Conservation (phyloP, 441 rosid genomes). For the Pelargonium australe region DNA sequence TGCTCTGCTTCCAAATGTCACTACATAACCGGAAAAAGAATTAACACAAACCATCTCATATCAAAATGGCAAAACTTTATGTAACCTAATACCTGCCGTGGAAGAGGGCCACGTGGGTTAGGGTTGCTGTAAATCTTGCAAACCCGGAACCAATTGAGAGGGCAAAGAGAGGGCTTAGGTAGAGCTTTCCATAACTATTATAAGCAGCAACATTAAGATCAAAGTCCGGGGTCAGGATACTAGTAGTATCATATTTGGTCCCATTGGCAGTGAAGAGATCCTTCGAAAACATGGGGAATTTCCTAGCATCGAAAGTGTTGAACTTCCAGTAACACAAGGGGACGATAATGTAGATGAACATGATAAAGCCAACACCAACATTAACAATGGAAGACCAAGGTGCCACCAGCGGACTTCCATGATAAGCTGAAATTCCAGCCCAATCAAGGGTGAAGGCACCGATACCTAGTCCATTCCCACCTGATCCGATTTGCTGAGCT, state of each 20-base stretch:
- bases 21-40: slow-evolving; percentile 27
- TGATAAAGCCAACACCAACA: slow-evolving; percentile 74
- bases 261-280: slow-evolving; percentile 64
- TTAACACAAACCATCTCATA: not conserved
- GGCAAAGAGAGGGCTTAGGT: slow-evolving; percentile 69
- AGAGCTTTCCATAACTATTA: slow-evolving; percentile 50
- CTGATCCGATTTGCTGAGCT: slow-evolving; percentile 2
- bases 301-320: slow-evolving; percentile 47
- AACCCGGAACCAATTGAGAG: slow-evolving; percentile 73
- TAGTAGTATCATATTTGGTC: slow-evolving; percentile 41
- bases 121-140: slow-evolving; percentile 72
- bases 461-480: slow-evolving; percentile 1
- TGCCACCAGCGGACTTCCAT: slow-evolving; percentile 87
- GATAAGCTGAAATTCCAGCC: slow-evolving; percentile 80
- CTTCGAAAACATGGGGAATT: slow-evolving; percentile 72
- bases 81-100: slow-evolving; percentile 55
- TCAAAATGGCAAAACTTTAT: too few species aligned
- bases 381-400: slow-evolving; percentile 87
- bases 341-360: slow-evolving; percentile 82
- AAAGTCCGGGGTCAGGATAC: slow-evolving; percentile 58
- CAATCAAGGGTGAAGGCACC: slow-evolving; percentile 1
- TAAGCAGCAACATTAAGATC: slow-evolving; percentile 56
- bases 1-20: slow-evolving; percentile 51
- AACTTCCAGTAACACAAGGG: slow-evolving; percentile 55
- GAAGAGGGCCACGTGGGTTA: slow-evolving; percentile 78